These are phyloP conservation scores for Epithele typhae DNA, from an alignment of 768 basidiomycete genomes.

Conservation along the genomic window DNA sequence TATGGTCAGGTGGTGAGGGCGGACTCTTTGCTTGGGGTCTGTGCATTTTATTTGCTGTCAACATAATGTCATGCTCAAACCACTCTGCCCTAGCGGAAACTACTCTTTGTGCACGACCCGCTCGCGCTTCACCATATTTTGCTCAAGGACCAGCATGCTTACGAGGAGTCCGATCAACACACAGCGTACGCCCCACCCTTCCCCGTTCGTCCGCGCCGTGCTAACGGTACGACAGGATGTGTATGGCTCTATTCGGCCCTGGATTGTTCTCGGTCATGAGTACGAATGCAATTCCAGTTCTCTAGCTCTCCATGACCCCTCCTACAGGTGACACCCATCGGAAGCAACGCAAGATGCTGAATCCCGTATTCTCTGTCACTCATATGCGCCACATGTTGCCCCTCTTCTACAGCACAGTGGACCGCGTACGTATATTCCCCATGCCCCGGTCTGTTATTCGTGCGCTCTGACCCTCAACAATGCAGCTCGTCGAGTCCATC, in stretches of 20 bases:
- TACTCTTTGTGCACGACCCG: conserved; percentile 12
- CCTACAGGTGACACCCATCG: conserved; percentile 13
- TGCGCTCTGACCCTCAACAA: background rate
- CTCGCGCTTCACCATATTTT: conserved; percentile 24
- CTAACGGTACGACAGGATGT: background rate
- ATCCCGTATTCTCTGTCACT: conserved; percentile 12
- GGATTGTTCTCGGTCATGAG: conserved; percentile 4
- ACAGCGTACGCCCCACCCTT: conserved; percentile 1
- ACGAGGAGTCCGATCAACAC: conserved; percentile 22
- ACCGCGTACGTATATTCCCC: conserved; percentile 3
- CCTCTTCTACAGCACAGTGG: conserved; percentile 6
- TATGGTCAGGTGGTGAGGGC: conserved; percentile 6
- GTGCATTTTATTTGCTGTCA: background rate
- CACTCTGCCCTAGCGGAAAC: background rate
- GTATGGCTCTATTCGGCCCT: conserved; percentile 1
- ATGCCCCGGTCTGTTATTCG: too few relatives aligned
- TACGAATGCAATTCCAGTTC: background rate
- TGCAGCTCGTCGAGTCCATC: conserved; percentile 17
- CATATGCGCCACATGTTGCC: conserved; percentile 14
- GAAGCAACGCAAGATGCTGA: conserved; percentile 19
- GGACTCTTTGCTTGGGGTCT: conserved; percentile 7
- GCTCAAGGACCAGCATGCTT: conserved; percentile 13
- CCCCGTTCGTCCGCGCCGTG: too few relatives aligned
- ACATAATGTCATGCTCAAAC: background rate
- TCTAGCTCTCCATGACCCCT: background rate